Evolutionary conservation across 2,329 filamentous ascomycete genomes (phyloP), one percentile per base, ranked within the genome.

Genomic region (Colletotrichum falcatum): DNA sequence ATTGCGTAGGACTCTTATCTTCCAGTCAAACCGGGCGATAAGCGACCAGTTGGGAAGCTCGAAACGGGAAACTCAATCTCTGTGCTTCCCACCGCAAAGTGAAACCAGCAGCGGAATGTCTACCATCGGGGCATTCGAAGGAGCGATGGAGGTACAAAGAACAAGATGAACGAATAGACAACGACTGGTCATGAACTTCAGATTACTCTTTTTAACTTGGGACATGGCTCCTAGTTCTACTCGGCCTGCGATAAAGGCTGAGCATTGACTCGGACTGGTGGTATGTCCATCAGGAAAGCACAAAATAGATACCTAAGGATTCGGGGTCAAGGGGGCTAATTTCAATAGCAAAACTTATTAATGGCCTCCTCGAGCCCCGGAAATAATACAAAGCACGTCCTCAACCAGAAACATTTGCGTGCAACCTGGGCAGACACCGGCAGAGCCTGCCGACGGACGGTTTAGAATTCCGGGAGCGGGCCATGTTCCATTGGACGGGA

Each of bases 61-160:
- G 97, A 94, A 26, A 98, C 83, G 1, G 46, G 92, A 37, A 55
- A 37, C 8, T 26, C 14, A n/a, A 39, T 97, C 97, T 83, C 91
- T 23, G 8, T n/a, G 26, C 8, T 44, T 26, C 16, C 20, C 35
- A n/a, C 16, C 16, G 33, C 33, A 16, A 8, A 6, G 1, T 14
- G 26, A 59, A n/a, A 33, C 26, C 14, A n/a, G 26, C 14, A 16
- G 54, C 35, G 8, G 54, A 5, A 56, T 26, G n/a, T 56, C 7
- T n/a, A 39, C 26, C 3, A 46, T 94, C 11, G 98, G n/a, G n/a
- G n/a, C 87, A 14, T 91, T 90, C 76, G 94, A 95, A 5, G 5
- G 20, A 35, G 28, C 16, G 16, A 30, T 9, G 20, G 20, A 54
- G 51, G 28, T 6, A 20, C 18, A n/a, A 54, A 23, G 20, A 20